Evolutionary conservation across 2,329 filamentous ascomycete species (phyloP).

Genomic region (Dactylellina cionopaga): DNA sequence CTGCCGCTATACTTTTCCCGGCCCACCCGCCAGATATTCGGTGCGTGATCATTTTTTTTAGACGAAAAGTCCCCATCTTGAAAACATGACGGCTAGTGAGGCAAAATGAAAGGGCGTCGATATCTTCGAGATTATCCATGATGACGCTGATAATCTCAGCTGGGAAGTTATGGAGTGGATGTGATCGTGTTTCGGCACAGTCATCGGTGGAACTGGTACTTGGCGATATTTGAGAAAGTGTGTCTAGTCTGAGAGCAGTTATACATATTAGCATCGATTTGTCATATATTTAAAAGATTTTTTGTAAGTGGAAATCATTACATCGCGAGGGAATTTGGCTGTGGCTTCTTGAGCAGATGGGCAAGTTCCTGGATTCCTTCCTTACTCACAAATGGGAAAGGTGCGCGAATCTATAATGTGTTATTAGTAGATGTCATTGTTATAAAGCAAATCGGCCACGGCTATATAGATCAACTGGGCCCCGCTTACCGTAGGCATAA

Average conservation of each 20-base stretch:
- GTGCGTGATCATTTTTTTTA: constrained; percentile 9
- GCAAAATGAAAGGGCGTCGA: constrained; percentile 15
- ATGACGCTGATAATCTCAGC: constrained; percentile 8
- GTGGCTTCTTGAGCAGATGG: constrained; percentile 13
- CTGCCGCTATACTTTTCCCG: constrained; percentile 17
- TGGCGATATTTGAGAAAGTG: not conserved
- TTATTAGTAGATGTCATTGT: not conserved
- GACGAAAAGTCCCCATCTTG: not conserved
- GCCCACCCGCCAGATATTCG: constrained; percentile 28
- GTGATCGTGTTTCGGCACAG: not conserved
- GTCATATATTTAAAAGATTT: too few species aligned
- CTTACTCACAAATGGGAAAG: constrained; percentile 21
- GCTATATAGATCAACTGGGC: too few species aligned
- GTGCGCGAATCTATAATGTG: not conserved
- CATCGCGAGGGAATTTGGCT: constrained; percentile 1
- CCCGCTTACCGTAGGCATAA: constrained; percentile 12
- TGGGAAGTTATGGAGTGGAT: constrained; percentile 7
- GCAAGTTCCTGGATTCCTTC: constrained; percentile 10
- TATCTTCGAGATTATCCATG: constrained; percentile 14
- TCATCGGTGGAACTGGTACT: not conserved
- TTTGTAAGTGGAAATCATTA: not conserved
- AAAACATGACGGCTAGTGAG: constrained; percentile 14
- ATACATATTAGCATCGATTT: too few species aligned
- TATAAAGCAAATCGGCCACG: not conserved
- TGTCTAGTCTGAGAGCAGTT: not conserved